Evolutionary conservation across 2,329 filamentous ascomycete genomes (phyloP).

Genomic region (Trichoderma sp.): DNA sequence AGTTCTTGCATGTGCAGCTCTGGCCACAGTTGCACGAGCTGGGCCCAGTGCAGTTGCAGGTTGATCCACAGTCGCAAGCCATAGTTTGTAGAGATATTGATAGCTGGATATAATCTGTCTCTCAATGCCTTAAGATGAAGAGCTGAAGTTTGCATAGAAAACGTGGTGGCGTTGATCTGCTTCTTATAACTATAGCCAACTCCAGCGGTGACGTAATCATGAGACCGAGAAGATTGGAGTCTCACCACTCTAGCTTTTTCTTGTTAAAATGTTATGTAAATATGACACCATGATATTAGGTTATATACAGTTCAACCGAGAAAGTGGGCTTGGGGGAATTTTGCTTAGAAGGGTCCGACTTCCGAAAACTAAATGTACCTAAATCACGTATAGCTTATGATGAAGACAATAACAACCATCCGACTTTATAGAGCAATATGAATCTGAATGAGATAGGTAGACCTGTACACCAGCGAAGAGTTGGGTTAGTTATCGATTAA

Average conservation of each 20-base stretch:
- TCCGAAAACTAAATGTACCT: no score
- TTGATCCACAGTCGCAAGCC: not conserved
- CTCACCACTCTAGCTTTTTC: not conserved
- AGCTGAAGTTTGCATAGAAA: not conserved
- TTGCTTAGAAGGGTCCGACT: no score
- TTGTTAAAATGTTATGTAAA: not conserved
- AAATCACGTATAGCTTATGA: no score
- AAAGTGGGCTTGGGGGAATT: not conserved
- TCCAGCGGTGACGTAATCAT: not conserved
- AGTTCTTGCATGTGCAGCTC: slow-evolving; percentile 1
- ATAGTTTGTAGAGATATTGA: not conserved
- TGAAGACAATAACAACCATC: no score
- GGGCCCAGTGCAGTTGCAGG: not conserved
- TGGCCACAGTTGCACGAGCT: not conserved
- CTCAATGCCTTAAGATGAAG: not conserved
- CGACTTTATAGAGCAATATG: no score
- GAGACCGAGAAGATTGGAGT: not conserved
- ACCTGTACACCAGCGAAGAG: no score
- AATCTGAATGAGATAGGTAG: no score
- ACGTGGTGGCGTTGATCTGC: not conserved
- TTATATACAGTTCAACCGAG: not conserved
- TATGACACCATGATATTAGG: not conserved
- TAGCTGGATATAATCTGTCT: not conserved
- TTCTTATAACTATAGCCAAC: not conserved
- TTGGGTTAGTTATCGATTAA: no score